A percentile compares a stretch with the other conserved stretches of the same genome.
Conservation (phyloP, 257 asterid genomes). For the Coffea eugenioides region DNA sequence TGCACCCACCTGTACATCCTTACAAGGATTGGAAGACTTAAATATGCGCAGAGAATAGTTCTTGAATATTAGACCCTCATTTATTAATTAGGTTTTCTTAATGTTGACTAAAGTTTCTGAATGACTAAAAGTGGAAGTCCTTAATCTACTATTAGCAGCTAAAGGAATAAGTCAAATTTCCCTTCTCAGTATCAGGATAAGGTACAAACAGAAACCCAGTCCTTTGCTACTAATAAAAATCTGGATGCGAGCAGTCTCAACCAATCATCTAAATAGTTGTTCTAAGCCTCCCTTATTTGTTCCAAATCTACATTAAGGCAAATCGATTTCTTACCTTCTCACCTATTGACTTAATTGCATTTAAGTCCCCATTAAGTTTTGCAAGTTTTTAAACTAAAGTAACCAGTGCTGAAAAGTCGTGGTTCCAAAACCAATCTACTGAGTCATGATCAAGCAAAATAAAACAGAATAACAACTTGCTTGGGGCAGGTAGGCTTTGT, state of each 20-base stretch:
- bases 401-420: not conserved
- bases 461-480: not conserved
- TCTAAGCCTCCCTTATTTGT: not conserved
- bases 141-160: no score
- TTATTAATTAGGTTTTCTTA: not conserved
- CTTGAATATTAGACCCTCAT: not conserved
- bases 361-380: not conserved
- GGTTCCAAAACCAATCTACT: not conserved
- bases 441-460: not conserved
- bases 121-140: no score
- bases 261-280: not conserved
- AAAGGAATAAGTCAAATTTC: no score
- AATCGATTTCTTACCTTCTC: no score
- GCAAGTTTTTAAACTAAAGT: not conserved
- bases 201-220: no score
- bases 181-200: no score
- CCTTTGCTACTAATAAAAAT: not conserved
- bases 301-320: not conserved
- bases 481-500: not conserved
- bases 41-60: not conserved
- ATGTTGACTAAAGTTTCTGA: not conserved
- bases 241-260: not conserved
- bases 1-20: not conserved
- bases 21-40: not conserved
- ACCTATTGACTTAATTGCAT: not conserved